These are phyloP conservation scores for Lactarius trivialis DNA, from an alignment of 768 basidiomycete species.

Conservation along the genomic window DNA sequence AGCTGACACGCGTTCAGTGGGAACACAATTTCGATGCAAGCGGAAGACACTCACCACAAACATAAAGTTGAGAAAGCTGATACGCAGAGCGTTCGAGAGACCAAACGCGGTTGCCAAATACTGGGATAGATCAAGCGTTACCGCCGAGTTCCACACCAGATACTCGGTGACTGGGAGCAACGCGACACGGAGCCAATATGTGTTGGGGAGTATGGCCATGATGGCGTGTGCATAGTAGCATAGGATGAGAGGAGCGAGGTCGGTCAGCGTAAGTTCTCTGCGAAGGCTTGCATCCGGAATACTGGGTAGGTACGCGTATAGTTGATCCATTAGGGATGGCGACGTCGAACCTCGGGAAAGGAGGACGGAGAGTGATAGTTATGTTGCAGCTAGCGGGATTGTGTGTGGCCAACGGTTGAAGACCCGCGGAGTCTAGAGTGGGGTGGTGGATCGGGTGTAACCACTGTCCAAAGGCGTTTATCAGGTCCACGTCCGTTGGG, in stretches of 20 bases:
- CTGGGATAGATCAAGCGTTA: constrained; percentile 8
- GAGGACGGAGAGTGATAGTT: background rate
- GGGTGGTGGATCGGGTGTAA: background rate
- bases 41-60: constrained; percentile 11
- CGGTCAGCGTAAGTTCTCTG: background rate
- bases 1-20: background rate
- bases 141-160: constrained; percentile 6
- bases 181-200: background rate
- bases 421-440: background rate
- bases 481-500: background rate
- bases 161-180: constrained; percentile 18
- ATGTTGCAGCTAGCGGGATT: constrained; percentile 14
- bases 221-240: constrained; percentile 19
- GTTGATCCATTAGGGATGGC: background rate
- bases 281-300: constrained; percentile 11
- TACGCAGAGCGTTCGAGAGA: background rate
- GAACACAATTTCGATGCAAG: background rate
- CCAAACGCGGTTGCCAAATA: constrained; percentile 2
- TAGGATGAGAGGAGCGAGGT: constrained; percentile 7
- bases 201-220: constrained; percentile 16
- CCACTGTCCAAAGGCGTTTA: no score
- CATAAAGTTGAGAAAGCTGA: constrained; percentile 8
- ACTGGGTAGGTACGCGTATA: background rate
- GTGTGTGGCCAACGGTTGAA: background rate
- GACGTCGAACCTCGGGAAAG: background rate